phyloP scores from a whole-genome alignment of 73 alveolate genomes.

The Effrenium voratum region DNA sequence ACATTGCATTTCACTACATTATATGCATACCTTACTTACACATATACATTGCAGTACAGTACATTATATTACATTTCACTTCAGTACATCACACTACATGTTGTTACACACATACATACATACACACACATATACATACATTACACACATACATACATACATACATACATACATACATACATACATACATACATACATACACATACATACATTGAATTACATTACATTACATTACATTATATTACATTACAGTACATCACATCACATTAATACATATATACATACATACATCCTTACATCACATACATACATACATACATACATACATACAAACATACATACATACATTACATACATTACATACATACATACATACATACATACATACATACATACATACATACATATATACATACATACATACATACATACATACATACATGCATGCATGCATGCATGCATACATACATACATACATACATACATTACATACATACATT shows the following conservation, averaged over 20 bases:
- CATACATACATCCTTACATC: no score
- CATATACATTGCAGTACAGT: background rate
- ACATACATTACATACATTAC: background rate
- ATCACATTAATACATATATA: no score
- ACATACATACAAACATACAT: background rate
- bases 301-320: background rate
- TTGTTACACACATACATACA: background rate
- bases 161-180: background rate
- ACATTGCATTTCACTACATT: no score
- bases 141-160: background rate
- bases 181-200: background rate
- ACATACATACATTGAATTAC: background rate
- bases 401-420: no score
- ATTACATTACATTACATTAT: background rate
- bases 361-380: no score
- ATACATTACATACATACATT: no score
- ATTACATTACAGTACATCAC: no score
- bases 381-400: background rate
- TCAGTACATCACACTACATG: background rate
- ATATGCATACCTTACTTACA: background rate
- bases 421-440: no score
- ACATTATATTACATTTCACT: no score
- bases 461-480: no score
- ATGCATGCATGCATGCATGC: no score
- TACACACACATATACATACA: background rate